phyloP scores from a whole-genome alignment of 2,329 filamentous ascomycete genomes.

The Alternaria novae-zelandiae region DNA sequence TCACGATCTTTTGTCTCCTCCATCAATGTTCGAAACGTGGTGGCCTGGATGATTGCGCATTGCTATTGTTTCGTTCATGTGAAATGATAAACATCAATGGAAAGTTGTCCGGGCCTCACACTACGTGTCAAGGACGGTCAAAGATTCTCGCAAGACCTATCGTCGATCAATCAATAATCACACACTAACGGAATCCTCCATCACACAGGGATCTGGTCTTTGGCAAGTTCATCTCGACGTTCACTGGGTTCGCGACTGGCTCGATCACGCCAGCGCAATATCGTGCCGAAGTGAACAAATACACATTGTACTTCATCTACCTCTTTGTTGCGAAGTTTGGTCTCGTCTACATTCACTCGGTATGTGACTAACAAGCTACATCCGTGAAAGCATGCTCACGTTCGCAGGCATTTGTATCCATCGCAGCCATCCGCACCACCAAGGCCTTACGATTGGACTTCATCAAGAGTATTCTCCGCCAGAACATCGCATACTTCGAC shows the following conservation, averaged over 20 bases:
- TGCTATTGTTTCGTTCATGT: background rate
- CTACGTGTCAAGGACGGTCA: too few species aligned
- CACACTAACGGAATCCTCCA: background rate
- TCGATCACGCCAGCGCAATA: slow-evolving; percentile 42
- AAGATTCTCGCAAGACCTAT: background rate
- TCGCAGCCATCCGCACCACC: slow-evolving; percentile 60
- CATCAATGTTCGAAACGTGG: background rate
- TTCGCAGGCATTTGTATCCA: slow-evolving; percentile 50
- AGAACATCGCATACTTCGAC: slow-evolving; percentile 62
- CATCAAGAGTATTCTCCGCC: slow-evolving; percentile 65
- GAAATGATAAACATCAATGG: background rate
- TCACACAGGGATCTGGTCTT: slow-evolving; percentile 53
- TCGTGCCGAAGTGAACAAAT: slow-evolving; percentile 47
- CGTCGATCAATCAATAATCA: background rate
- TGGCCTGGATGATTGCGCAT: background rate
- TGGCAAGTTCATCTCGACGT: slow-evolving; percentile 56
- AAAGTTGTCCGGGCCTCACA: background rate
- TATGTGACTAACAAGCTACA: slow-evolving; percentile 6
- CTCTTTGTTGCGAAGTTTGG: slow-evolving; percentile 72
- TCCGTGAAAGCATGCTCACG: slow-evolving; percentile 10
- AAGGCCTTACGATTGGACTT: slow-evolving; percentile 65
- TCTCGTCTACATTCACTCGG: slow-evolving; percentile 61
- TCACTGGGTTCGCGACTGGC: slow-evolving; percentile 53
- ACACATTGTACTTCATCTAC: slow-evolving; percentile 69
- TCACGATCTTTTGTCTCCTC: background rate